phyloP scores from a whole-genome alignment of 108 stramenopile species.

The Parietichytrium sp. region DNA sequence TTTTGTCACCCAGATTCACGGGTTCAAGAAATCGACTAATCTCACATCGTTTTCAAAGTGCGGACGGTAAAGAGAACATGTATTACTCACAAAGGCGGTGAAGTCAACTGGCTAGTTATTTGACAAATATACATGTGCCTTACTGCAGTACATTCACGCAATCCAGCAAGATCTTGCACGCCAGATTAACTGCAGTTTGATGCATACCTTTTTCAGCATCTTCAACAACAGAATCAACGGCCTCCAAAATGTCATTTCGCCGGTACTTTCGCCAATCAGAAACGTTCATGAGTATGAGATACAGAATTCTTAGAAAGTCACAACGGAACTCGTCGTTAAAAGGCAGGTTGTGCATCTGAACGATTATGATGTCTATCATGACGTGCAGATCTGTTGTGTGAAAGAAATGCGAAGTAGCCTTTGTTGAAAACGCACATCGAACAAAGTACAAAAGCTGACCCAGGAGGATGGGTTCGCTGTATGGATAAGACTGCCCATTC shows the following conservation, averaged over 20 bases:
- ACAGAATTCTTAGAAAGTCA: background rate
- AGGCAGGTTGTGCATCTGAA: conserved; percentile 19
- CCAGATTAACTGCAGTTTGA: background rate
- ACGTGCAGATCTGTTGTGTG: conserved; percentile 11
- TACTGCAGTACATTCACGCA: no score
- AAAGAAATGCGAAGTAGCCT: background rate
- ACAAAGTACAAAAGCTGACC: conserved; percentile 32
- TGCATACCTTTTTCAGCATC: conserved; percentile 5
- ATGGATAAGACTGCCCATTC: background rate
- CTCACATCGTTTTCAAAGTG: no score
- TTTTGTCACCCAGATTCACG: no score
- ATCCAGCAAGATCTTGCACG: background rate
- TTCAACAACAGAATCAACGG: background rate
- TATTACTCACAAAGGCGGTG: no score
- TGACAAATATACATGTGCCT: no score
- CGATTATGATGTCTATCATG: background rate
- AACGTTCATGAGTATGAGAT: conserved; percentile 3
- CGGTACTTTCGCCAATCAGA: background rate
- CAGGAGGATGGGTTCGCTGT: background rate
- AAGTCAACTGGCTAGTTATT: no score
- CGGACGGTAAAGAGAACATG: no score
- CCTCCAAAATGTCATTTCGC: conserved; percentile 23
- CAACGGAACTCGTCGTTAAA: conserved; percentile 15
- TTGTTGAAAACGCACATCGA: conserved; percentile 3
- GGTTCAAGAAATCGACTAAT: no score